These are phyloP conservation scores for Skeletonema grethae DNA, from an alignment of 108 stramenopile species.

Conservation along the genomic window DNA sequence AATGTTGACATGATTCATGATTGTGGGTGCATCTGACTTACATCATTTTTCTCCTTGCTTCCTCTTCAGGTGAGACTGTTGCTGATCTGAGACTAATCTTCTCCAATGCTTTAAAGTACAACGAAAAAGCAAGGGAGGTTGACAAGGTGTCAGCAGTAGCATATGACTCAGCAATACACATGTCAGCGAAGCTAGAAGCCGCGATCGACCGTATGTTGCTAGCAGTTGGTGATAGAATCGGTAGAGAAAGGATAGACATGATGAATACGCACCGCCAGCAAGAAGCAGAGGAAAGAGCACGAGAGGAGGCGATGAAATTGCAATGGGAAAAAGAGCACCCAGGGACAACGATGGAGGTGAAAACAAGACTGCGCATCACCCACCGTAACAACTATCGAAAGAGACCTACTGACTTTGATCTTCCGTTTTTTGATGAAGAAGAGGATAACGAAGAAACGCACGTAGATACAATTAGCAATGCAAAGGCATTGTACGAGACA, in stretches of 20 bases:
- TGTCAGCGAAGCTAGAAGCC: slow-evolving; percentile 79
- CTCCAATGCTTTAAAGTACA: slow-evolving; percentile 87
- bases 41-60: not conserved
- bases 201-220: slow-evolving; percentile 84
- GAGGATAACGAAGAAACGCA: slow-evolving; percentile 73
- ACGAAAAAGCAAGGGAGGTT: slow-evolving; percentile 49
- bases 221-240: slow-evolving; percentile 71
- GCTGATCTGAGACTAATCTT: slow-evolving; percentile 84
- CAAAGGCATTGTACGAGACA: slow-evolving; percentile 76
- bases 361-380: slow-evolving; percentile 29
- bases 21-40: not conserved
- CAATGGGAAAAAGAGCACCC: slow-evolving; percentile 63
- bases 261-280: slow-evolving; percentile 74
- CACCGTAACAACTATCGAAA: slow-evolving; percentile 36
- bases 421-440: slow-evolving; percentile 86
- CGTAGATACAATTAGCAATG: slow-evolving; percentile 64
- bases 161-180: slow-evolving; percentile 71
- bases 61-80: slow-evolving; percentile 43
- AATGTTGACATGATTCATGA: not conserved
- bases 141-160: slow-evolving; percentile 68
- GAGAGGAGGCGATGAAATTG: slow-evolving; percentile 68
- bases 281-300: slow-evolving; percentile 73
- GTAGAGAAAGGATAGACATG: slow-evolving; percentile 79
- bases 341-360: slow-evolving; percentile 36
- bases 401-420: slow-evolving; percentile 73